Evolutionary conservation across 306 rosid genomes (phyloP).

Genomic region (Phaseolus lunatus): DNA sequence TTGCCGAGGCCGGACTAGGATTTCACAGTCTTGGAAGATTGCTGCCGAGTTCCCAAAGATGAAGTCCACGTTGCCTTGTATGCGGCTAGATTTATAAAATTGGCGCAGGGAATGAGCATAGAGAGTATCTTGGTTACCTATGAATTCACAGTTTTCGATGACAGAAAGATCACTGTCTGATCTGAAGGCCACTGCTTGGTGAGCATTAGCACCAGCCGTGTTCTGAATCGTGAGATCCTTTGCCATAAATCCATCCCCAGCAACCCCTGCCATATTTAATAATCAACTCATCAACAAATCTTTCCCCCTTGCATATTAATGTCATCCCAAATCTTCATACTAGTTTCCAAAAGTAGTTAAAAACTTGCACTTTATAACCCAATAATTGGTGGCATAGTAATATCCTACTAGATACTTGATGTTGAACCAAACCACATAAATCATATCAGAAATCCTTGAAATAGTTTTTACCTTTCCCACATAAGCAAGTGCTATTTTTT

Average conservation of each 20-base stretch:
- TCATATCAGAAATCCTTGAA: background rate
- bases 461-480: background rate
- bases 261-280: conserved; percentile 59
- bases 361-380: background rate
- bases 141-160: conserved; percentile 73
- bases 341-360: background rate
- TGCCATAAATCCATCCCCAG: conserved; percentile 97
- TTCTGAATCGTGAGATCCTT: conserved; percentile 74
- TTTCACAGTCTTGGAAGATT: conserved; percentile 72
- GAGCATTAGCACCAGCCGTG: conserved; percentile 84
- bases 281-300: background rate
- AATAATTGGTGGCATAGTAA: background rate
- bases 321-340: too few species aligned
- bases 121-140: conserved; percentile 92
- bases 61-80: conserved; percentile 89
- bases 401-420: too few species aligned
- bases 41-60: conserved; percentile 93
- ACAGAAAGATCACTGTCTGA: conserved; percentile 85
- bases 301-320: too few species aligned
- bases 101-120: conserved; percentile 85
- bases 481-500: background rate
- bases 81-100: conserved; percentile 79
- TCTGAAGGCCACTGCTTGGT: conserved; percentile 96
- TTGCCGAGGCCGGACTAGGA: conserved; percentile 75
- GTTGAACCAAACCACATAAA: too few species aligned